Conservation (phyloP, 345 rosid species). For the Bruguiera parviflora region DNA sequence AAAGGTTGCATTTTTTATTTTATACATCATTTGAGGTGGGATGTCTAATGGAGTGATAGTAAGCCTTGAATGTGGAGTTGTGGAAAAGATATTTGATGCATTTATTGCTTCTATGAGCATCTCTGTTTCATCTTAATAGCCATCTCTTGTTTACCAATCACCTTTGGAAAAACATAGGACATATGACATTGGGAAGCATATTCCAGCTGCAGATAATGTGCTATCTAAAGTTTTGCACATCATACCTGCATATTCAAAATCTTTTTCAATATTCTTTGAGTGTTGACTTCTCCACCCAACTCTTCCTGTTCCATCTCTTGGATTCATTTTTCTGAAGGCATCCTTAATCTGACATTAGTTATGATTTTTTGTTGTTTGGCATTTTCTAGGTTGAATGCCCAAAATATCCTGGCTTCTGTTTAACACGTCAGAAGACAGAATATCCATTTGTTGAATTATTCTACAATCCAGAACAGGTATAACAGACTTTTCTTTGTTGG, state of each 20-base stretch:
- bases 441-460: conserved; percentile 91
- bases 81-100: no score
- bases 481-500: conserved; percentile 4
- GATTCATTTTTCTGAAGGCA: neutral
- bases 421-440: conserved; percentile 80
- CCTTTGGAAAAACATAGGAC: neutral
- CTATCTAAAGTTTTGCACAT: neutral
- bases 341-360: neutral
- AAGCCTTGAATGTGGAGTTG: no score
- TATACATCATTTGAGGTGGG: no score
- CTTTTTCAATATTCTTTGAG: neutral
- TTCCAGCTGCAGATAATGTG: neutral
- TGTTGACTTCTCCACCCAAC: neutral
- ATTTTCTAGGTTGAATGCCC: conserved; percentile 92
- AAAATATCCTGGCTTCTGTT: conserved; percentile 93
- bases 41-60: no score
- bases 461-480: conserved; percentile 82
- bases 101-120: no score
- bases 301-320: no score
- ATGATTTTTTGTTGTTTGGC: conserved; percentile 18
- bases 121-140: no score
- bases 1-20: no score
- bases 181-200: neutral
- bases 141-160: no score
- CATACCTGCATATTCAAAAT: neutral